These are phyloP conservation scores for Anisogramma anomala DNA, from an alignment of 2,329 filamentous ascomycete species.

Conservation along the genomic window DNA sequence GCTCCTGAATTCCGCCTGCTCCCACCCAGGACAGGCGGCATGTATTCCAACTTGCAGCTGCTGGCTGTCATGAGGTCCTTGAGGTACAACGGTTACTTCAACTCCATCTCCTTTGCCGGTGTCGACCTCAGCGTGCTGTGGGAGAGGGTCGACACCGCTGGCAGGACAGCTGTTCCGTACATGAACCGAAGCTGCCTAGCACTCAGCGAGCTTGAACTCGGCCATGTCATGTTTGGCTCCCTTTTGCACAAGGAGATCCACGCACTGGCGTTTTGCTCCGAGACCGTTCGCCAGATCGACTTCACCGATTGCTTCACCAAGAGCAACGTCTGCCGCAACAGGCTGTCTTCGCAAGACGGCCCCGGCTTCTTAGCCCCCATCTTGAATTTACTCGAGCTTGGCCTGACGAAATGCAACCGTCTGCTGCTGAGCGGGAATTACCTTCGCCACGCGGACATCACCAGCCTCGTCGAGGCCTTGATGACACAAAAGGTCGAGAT, in stretches of 20 bases:
- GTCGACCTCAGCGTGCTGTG: slow-evolving; percentile 36
- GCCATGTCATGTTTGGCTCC: slow-evolving; percentile 36
- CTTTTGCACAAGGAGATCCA: slow-evolving; percentile 46
- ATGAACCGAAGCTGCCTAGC: slow-evolving; percentile 41
- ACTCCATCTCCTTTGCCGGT: slow-evolving; percentile 42
- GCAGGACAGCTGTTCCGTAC: slow-evolving; percentile 37
- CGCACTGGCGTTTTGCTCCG: slow-evolving; percentile 42
- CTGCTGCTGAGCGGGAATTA: slow-evolving; percentile 39
- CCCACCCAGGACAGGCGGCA: slow-evolving; percentile 26
- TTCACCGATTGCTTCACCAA: slow-evolving; percentile 31
- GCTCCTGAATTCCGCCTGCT: slow-evolving; percentile 44
- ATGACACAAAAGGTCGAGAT: slow-evolving; percentile 26
- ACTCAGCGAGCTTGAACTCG: slow-evolving; percentile 36
- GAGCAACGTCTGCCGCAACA: slow-evolving; percentile 14
- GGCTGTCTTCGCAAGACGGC: slow-evolving; percentile 4
- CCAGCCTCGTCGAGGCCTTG: slow-evolving; percentile 29
- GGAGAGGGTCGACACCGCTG: slow-evolving; percentile 30
- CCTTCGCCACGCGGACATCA: slow-evolving; percentile 34
- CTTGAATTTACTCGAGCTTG: slow-evolving; percentile 30
- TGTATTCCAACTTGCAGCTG: slow-evolving; percentile 40
- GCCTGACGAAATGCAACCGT: slow-evolving; percentile 39
- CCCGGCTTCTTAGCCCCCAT: slow-evolving; percentile 30
- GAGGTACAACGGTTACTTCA: slow-evolving; percentile 49
- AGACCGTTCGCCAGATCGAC: slow-evolving; percentile 43
- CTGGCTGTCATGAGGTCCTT: slow-evolving; percentile 45